Percentiles rank a stretch among this genome's conserved stretches.
phyloP scores from a whole-genome alignment of 208 protist genomes.

The Trypanosoma lewisi region DNA sequence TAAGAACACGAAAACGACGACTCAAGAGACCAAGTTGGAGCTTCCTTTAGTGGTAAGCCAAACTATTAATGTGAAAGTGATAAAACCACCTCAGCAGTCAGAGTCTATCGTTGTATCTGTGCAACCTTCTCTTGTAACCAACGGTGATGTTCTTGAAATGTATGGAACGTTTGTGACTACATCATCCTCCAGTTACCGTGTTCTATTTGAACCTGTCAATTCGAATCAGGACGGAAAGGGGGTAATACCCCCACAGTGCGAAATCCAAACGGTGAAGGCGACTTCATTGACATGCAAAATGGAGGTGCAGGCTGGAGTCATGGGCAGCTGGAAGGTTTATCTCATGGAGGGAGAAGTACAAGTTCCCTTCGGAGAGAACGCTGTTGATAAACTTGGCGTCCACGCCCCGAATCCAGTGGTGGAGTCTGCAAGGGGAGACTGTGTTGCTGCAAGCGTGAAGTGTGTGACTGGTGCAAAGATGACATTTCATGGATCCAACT shows the following conservation, averaged over 20 bases:
- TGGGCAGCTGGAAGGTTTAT: constrained; percentile 4
- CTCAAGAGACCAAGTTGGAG: not conserved
- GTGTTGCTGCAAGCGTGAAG: constrained; percentile 9
- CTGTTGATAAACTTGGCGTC: not conserved
- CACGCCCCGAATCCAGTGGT: constrained; percentile 6
- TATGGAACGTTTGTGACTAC: constrained; percentile 3
- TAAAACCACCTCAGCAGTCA: not conserved
- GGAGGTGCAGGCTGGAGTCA: not conserved
- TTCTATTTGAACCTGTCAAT: not conserved
- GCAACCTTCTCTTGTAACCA: not conserved
- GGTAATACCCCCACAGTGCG: constrained; percentile 3
- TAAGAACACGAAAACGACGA: not conserved
- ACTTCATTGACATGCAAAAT: not conserved
- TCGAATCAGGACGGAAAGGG: not conserved
- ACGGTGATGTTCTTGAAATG: not conserved
- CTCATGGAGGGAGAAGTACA: not conserved
- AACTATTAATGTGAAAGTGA: constrained; percentile 1
- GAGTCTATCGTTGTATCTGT: constrained; percentile 4
- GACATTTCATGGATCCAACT: constrained; percentile 17
- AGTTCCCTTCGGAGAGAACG: not conserved
- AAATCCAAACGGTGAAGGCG: not conserved
- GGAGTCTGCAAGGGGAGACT: constrained; percentile 3
- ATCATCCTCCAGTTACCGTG: not conserved
- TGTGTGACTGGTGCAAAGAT: constrained; percentile 18
- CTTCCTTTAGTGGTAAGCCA: constrained; percentile 1